Conservation (phyloP, 2,329 filamentous ascomycete genomes). For the Penicillium occitanis region DNA sequence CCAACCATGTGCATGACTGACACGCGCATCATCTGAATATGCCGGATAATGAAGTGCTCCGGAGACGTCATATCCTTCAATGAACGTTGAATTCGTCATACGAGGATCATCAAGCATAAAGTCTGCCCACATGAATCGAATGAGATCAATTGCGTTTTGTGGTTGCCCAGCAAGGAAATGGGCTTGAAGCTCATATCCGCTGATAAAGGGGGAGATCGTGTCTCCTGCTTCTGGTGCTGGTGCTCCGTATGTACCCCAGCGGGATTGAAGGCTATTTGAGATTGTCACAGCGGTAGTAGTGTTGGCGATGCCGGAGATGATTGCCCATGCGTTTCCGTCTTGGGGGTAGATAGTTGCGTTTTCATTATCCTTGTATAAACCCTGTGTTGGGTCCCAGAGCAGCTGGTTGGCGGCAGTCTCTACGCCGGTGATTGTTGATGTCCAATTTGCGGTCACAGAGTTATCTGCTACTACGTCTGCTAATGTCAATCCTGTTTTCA, state of each 20-base stretch:
- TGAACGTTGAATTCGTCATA: background rate
- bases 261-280: background rate
- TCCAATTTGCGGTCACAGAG: background rate
- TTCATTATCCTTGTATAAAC: background rate
- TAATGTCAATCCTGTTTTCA: background rate
- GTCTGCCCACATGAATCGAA: background rate
- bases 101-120: background rate
- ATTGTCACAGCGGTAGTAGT: background rate
- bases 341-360: background rate
- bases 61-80: background rate
- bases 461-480: background rate
- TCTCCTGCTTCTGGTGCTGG: slow-evolving; percentile 44
- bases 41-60: background rate
- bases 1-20: background rate
- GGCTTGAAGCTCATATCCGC: slow-evolving; percentile 46
- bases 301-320: background rate
- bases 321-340: background rate
- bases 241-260: slow-evolving; percentile 46
- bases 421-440: background rate
- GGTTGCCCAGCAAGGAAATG: slow-evolving; percentile 42
- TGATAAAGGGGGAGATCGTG: slow-evolving; percentile 46
- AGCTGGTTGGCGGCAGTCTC: background rate
- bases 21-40: background rate
- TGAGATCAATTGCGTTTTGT: background rate
- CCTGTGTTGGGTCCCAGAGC: background rate